phyloP scores from a whole-genome alignment of 1,139 yeast genomes.

The Neolecta irregularis region DNA sequence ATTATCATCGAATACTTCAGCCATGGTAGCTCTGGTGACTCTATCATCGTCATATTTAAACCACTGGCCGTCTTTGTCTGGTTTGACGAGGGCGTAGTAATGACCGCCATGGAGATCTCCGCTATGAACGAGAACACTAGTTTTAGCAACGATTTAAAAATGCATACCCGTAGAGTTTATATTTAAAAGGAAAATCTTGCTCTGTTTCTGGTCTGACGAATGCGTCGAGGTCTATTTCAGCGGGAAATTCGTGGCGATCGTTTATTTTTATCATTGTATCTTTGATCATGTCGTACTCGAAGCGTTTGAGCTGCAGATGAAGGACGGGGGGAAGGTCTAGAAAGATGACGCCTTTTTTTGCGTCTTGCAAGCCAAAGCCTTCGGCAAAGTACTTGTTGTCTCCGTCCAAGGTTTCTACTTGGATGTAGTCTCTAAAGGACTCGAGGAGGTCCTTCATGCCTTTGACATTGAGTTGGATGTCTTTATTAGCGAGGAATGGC shows the following conservation, averaged over 20 bases:
- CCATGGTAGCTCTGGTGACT: conserved; percentile 71
- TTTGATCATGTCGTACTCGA: conserved; percentile 83
- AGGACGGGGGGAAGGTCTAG: conserved; percentile 82
- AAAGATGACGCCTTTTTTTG: conserved; percentile 89
- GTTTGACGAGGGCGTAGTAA: conserved; percentile 85
- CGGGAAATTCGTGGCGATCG: conserved; percentile 84
- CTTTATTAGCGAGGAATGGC: conserved; percentile 22
- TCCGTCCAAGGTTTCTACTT: conserved; percentile 77
- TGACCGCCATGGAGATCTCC: conserved; percentile 96
- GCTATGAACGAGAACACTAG: conserved; percentile 67
- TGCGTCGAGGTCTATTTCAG: conserved; percentile 62
- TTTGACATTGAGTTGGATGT: conserved; percentile 84
- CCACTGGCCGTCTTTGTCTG: conserved; percentile 61
- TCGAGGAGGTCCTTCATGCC: conserved; percentile 56
- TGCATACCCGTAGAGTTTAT: conserved; percentile 48
- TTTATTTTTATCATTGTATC: conserved; percentile 84
- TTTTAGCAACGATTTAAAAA: conserved; percentile 21
- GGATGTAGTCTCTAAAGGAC: conserved; percentile 75
- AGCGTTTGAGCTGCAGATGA: conserved; percentile 82
- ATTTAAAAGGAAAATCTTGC: conserved; percentile 52
- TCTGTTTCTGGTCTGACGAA: conserved; percentile 50
- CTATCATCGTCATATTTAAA: conserved; percentile 86
- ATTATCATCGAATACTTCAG: conserved; percentile 81
- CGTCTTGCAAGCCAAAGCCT: conserved; percentile 85
- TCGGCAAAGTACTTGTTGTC: conserved; percentile 94